These are phyloP conservation scores for Lomentospora prolificans DNA, from an alignment of 2,329 filamentous ascomycete genomes.

Conservation along the genomic window DNA sequence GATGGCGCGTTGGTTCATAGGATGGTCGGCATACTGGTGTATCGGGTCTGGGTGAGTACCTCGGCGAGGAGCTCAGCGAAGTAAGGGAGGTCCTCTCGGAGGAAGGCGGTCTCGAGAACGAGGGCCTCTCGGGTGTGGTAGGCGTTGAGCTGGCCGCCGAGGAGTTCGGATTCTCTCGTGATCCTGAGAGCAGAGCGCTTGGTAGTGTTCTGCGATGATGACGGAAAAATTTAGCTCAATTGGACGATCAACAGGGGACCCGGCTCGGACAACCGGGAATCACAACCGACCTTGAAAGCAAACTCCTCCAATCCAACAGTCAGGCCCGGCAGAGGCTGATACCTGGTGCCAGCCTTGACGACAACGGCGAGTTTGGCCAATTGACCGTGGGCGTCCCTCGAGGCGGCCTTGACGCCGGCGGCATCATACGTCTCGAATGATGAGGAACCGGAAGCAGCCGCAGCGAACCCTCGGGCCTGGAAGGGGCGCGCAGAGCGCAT, in stretches of 20 bases:
- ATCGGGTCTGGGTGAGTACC: constrained; percentile 81
- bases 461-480: constrained; percentile 42
- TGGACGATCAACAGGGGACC: not conserved
- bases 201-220: constrained; percentile 59
- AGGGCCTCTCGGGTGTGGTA: constrained; percentile 91
- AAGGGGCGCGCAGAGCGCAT: constrained; percentile 45
- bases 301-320: constrained; percentile 87
- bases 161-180: constrained; percentile 86
- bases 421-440: constrained; percentile 82
- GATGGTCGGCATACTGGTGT: constrained; percentile 47
- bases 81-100: constrained; percentile 92
- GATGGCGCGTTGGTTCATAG: constrained; percentile 3
- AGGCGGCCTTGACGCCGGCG: constrained; percentile 83
- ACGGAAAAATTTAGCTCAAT: constrained; percentile 36
- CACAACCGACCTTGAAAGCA: constrained; percentile 76
- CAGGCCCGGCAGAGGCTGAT: constrained; percentile 81
- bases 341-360: constrained; percentile 88
- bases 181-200: constrained; percentile 87
- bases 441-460: constrained; percentile 57
- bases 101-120: constrained; percentile 87
- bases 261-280: constrained; percentile 2
- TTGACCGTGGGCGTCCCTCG: constrained; percentile 77
- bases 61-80: constrained; percentile 93
- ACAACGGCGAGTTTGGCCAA: constrained; percentile 88
- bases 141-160: constrained; percentile 79